Percentiles rank a stretch among this genome's conserved stretches.
Conservation (phyloP, 2,329 filamentous ascomycete genomes). For the Karstenula rhodostoma region DNA sequence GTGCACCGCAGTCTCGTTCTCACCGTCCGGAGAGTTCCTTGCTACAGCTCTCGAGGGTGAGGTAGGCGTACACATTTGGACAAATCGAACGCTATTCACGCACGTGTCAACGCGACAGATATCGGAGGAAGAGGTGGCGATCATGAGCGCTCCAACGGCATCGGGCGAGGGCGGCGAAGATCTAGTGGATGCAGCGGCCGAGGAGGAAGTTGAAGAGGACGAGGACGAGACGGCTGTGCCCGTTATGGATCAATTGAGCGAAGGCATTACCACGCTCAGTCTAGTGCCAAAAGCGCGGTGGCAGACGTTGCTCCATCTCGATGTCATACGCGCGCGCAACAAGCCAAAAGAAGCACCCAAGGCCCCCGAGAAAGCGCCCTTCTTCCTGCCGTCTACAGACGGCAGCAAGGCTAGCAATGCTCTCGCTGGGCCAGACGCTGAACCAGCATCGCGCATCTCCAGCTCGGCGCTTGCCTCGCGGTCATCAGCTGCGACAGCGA, state of each 20-base stretch:
- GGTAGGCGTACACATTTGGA: constrained; percentile 94
- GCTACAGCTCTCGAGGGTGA: constrained; percentile 84
- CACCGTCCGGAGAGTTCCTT: constrained; percentile 89
- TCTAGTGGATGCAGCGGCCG: constrained; percentile 78
- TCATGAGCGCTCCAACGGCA: constrained; percentile 73
- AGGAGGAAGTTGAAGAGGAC: constrained; percentile 59
- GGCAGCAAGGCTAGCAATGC: constrained; percentile 18
- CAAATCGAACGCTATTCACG: constrained; percentile 88
- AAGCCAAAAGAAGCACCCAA: constrained; percentile 93
- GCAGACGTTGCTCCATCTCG: constrained; percentile 93
- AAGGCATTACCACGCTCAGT: constrained; percentile 86
- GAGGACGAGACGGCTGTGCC: constrained; percentile 57
- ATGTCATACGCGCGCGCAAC: constrained; percentile 89
- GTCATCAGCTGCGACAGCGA: constrained; percentile 39
- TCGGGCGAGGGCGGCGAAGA: constrained; percentile 84
- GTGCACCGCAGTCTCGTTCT: constrained; percentile 88
- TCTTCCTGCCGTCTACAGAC: constrained; percentile 80
- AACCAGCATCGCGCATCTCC: constrained; percentile 42
- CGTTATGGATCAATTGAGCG: constrained; percentile 77
- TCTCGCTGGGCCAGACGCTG: constrained; percentile 27
- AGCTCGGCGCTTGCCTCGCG: constrained; percentile 43
- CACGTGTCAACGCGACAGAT: constrained; percentile 88
- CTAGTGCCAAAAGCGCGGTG: constrained; percentile 89
- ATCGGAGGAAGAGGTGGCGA: constrained; percentile 74
- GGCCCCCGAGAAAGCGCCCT: constrained; percentile 90